Evolutionary conservation across 768 basidiomycete species (phyloP), one percentile per base, ranked within the genome.

Genomic region (Phylloporus rhodoxanthus): DNA sequence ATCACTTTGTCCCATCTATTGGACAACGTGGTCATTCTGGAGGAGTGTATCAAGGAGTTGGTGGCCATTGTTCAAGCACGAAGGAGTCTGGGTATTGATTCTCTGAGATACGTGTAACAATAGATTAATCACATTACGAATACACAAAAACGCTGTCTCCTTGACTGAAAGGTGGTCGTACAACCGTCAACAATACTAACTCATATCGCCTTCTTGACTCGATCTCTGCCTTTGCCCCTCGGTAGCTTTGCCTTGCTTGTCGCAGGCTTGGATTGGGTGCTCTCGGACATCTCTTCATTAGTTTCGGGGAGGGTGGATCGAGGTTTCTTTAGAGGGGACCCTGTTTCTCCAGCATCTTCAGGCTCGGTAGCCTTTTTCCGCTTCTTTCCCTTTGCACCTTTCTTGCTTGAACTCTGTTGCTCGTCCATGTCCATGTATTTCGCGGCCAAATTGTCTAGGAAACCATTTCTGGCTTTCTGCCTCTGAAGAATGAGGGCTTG

Each of bases 11-110:
- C 90, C 39, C 83, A 79, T 54, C 65, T 97, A 48, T 70, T 97
- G 65, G 95, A 97, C 64, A 97, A 97, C 62, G 86, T 94, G 26
- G 92, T 98, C 26, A 84, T 97, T 34, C 64, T 98, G 54, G 95
- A 97, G 68, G 95, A 97, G 68, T 87, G 85, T 53, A 86, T 97
- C 62, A 97, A 97, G 70, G 95, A 98, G 67, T 71, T 93, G 29
- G 82, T 82, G 13, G 88, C 90, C 13, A 85, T 92, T 55, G 79
- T 93, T 45, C 85, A 90, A 68, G 90, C 88, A 14, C 74, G 91
- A 51, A 73, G 88, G 53, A 85, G 82, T 68, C 68, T 94, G 46
- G 92, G 92, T 8, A 87, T 94, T 53, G 91, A 94, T 68, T 75
- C 81, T 20, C 68, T 91, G 53, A 80, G 85, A 57, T 91, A 88